Percentiles rank a stretch among this genome's conserved stretches.
phyloP scores from a whole-genome alignment of 2,329 filamentous ascomycete species.

The Colletotrichum spinosum region DNA sequence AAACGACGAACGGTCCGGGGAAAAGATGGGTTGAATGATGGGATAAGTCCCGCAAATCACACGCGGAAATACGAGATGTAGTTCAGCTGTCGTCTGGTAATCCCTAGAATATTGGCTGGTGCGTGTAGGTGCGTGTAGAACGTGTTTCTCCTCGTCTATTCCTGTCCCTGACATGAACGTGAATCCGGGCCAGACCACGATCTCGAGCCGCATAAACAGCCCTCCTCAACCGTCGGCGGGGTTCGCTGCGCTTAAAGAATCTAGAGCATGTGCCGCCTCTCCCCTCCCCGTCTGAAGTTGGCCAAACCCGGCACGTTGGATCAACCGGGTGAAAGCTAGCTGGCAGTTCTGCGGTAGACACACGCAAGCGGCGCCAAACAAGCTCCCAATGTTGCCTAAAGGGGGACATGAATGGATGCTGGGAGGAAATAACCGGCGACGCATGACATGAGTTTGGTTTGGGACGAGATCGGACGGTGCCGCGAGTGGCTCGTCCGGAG shows the following conservation, averaged over 20 bases:
- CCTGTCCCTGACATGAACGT: conserved; percentile 12
- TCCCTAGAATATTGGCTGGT: background rate
- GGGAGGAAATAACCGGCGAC: background rate
- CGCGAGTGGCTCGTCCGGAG: conserved; percentile 23
- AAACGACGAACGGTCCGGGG: conserved; percentile 19
- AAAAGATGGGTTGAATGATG: background rate
- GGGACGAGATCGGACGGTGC: conserved; percentile 24
- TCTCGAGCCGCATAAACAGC: conserved; percentile 18
- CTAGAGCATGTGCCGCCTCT: background rate
- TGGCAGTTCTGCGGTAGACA: background rate
- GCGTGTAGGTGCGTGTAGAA: background rate
- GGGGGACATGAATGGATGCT: background rate
- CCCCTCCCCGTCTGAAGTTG: conserved; percentile 6
- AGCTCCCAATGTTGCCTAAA: no score
- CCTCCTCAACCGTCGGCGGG: background rate
- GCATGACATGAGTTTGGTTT: conserved; percentile 21
- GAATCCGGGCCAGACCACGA: conserved; percentile 22
- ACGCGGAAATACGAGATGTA: conserved; percentile 3
- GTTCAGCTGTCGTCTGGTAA: conserved; percentile 2
- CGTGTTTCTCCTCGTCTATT: conserved; percentile 3
- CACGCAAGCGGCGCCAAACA: background rate
- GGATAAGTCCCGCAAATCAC: conserved; percentile 7
- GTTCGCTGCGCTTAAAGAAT: no score
- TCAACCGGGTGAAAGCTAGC: background rate
- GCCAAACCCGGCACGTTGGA: conserved; percentile 9